Evolutionary conservation across 805 yeast genomes (phyloP).

Genomic region (Ogataea pilisensis): DNA sequence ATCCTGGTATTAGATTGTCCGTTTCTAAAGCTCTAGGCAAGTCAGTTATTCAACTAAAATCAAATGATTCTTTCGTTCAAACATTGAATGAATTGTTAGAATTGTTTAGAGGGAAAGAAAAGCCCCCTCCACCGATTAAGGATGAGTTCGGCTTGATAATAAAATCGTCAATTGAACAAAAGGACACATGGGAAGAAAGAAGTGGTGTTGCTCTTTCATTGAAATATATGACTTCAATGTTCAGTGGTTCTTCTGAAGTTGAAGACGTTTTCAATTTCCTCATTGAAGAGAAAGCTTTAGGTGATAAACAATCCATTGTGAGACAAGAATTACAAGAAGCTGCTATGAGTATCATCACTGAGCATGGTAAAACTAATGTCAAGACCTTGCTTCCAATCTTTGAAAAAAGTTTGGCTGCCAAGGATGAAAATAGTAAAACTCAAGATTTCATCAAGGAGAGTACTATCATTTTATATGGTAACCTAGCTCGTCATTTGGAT

Average conservation of each 20-base stretch:
- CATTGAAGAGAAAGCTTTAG: slow-evolving; percentile 55
- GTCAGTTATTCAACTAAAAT: slow-evolving; percentile 38
- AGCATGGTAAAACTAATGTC: slow-evolving; percentile 62
- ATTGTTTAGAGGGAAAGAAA: slow-evolving; percentile 54
- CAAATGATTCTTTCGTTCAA: slow-evolving; percentile 23
- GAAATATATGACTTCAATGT: slow-evolving; percentile 48
- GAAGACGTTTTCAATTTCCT: slow-evolving; percentile 58
- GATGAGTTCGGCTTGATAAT: slow-evolving; percentile 80
- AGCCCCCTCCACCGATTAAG: slow-evolving; percentile 70
- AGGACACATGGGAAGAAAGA: slow-evolving; percentile 81
- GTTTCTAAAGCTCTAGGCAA: slow-evolving; percentile 66
- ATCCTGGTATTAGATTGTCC: slow-evolving; percentile 68
- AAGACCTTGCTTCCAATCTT: slow-evolving; percentile 78
- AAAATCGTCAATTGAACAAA: slow-evolving; percentile 53
- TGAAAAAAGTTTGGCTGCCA: slow-evolving; percentile 57
- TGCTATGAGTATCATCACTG: slow-evolving; percentile 69
- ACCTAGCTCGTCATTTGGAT: slow-evolving; percentile 80
- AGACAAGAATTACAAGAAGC: slow-evolving; percentile 84
- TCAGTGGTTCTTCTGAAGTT: slow-evolving; percentile 40
- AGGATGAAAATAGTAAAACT: slow-evolving; percentile 40
- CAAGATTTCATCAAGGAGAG: slow-evolving; percentile 71
- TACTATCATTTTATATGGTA: slow-evolving; percentile 84
- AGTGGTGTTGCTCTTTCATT: slow-evolving; percentile 75
- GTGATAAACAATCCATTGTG: slow-evolving; percentile 69
- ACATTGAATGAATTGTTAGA: slow-evolving; percentile 45